Base-by-base conservation (phyloP, 148 eudicot genomes). In the Chenopodium formosanum region DNA sequence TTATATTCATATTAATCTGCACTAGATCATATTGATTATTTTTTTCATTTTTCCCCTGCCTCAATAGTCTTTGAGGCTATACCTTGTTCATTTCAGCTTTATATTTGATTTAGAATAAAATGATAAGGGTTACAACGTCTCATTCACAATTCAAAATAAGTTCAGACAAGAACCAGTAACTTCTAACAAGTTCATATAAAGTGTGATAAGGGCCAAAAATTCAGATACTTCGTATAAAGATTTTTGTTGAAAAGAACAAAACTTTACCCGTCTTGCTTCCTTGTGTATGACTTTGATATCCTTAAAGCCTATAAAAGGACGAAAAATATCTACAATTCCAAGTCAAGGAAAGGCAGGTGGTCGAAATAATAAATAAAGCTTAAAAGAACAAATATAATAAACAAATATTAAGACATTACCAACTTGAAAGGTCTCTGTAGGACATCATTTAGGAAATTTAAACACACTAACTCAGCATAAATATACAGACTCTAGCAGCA, bases 271-370 rank as follows among this genome's bases (percentile, higher is more conserved):
- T 88, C 99, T 88, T 72, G 97, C 94, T 89, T 92, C 97, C 90
- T 93, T 95, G 84, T 95, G 99, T 77, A 95, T 94, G 77, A 95
- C 91, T 86, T 87, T 93, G 82, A 95, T 89, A 71, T 95, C 99
- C 82, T 88, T 93, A 78, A 90, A 95, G 78, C 99, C 99, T 83
- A 92, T 91, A 76, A 95, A 95, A 80, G 99, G 99, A 66, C 99
- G 99, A 77, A 95, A 95, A 74, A 95, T 89, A 89, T 95, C 99
- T 95, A 84, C 69, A 81, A 47, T 86, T 73, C 9, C 78, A 84
- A 48, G 89, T 92, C 84, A 95, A 95, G 94, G 92, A 81, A 58
- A 78, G 2, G 74, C 29, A 73, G 66, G 27, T 64, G 65, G 47
- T 32, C 19, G 27, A 62, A 70, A 67, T n/a, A 5, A 56, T 40